Conservation (phyloP, 108 stramenopile genomes). For the Thalassiosira profunda region DNA sequence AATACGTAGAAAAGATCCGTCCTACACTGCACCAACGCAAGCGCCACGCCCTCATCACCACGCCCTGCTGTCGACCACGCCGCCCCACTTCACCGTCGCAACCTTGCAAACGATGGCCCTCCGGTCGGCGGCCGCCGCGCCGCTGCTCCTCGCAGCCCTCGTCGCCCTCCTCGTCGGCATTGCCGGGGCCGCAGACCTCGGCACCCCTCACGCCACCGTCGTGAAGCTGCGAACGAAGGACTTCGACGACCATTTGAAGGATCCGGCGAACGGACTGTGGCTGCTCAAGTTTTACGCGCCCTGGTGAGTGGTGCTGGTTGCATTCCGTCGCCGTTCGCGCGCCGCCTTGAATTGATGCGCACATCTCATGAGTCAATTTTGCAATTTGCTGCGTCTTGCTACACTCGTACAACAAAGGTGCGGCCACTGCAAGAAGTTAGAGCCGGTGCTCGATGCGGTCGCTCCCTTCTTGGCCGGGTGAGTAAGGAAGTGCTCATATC, state of each 20-base stretch:
- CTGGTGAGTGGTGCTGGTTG: conserved; percentile 53
- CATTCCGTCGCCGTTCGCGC: not conserved
- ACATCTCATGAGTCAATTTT: not conserved
- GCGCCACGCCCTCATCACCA: no score
- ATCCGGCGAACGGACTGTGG: conserved; percentile 77
- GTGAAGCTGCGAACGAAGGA: conserved; percentile 46
- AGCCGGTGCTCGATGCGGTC: conserved; percentile 67
- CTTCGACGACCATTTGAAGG: conserved; percentile 57
- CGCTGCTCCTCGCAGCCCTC: not conserved
- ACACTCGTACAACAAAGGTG: conserved; percentile 46
- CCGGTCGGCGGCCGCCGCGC: not conserved
- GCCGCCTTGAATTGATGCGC: not conserved
- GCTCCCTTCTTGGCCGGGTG: conserved; percentile 62
- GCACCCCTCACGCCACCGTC: conserved; percentile 56
- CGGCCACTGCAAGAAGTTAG: conserved; percentile 69
- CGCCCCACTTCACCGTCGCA: no score
- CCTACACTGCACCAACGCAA: no score
- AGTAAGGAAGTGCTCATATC: not conserved
- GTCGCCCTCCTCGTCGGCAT: not conserved
- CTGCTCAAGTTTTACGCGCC: conserved; percentile 83
- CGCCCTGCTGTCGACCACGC: no score
- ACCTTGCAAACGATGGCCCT: no score
- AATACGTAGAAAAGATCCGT: no score
- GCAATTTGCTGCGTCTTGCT: no score
- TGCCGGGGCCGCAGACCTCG: conserved; percentile 13